Conservation (phyloP, 176 grass and related monocot species). For the Miscanthus lutarioriparius region DNA sequence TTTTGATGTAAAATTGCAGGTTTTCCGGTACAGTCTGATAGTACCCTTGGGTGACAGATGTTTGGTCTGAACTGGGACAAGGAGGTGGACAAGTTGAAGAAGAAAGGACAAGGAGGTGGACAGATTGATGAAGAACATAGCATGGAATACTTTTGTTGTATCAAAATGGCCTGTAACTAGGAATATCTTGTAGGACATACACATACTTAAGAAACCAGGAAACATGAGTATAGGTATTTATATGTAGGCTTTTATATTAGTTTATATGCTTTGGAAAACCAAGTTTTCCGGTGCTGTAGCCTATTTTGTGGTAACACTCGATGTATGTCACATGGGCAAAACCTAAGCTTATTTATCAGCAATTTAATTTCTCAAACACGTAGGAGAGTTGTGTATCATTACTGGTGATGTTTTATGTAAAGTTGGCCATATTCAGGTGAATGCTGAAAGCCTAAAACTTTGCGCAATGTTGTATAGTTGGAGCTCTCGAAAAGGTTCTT, state of each 20-base stretch:
- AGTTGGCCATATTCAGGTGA: background rate
- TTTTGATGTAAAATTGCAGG: slow-evolving; percentile 47
- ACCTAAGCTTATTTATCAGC: background rate
- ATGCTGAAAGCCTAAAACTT: background rate
- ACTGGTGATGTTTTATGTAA: background rate
- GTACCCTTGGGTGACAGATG: slow-evolving; percentile 87
- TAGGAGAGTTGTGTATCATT: background rate
- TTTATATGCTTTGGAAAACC: background rate
- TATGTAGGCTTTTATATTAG: background rate
- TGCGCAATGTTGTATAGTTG: background rate
- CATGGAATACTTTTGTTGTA: slow-evolving; percentile 17
- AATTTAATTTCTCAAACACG: background rate
- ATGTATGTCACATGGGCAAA: background rate
- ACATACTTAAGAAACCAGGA: background rate
- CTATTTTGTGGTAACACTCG: background rate
- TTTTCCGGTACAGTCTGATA: slow-evolving; percentile 86
- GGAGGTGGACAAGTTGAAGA: slow-evolving; percentile 65
- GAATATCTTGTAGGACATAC: slow-evolving; percentile 9
- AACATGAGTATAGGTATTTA: background rate
- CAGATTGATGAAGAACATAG: background rate
- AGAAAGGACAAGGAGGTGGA: background rate
- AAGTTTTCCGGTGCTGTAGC: slow-evolving; percentile 1
- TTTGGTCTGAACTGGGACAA: slow-evolving; percentile 90
- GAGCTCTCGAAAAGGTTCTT: background rate
- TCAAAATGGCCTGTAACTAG: slow-evolving; percentile 23